These are phyloP conservation scores for Sphaerostilbella broomeana DNA, from an alignment of 2,329 filamentous ascomycete species.

Conservation along the genomic window DNA sequence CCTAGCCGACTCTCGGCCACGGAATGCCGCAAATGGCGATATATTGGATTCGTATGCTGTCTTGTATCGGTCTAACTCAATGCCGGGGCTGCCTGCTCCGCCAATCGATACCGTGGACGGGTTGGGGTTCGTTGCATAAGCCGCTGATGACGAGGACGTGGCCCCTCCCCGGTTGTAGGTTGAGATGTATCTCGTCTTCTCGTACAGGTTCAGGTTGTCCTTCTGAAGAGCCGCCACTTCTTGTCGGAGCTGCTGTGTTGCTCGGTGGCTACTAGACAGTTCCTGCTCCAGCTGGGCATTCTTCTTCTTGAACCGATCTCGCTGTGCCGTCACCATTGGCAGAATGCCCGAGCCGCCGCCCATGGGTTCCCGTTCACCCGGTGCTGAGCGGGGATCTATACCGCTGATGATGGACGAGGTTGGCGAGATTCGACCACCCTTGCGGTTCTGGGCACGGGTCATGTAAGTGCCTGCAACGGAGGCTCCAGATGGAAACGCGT, in stretches of 20 bases:
- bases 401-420: constrained; percentile 98
- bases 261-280: constrained; percentile 74
- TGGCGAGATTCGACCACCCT: constrained; percentile 68
- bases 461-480: constrained; percentile 90
- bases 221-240: constrained; percentile 90
- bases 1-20: constrained; percentile 83
- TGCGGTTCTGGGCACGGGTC: constrained; percentile 56
- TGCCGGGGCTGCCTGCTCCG: constrained; percentile 50
- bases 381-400: constrained; percentile 62
- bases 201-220: constrained; percentile 92
- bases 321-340: constrained; percentile 96
- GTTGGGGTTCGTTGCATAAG: constrained; percentile 67
- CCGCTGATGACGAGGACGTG: constrained; percentile 54
- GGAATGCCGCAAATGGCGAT: constrained; percentile 91
- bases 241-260: constrained; percentile 77
- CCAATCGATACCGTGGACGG: constrained; percentile 61
- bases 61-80: constrained; percentile 76
- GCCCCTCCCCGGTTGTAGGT: constrained; percentile 74
- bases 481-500: constrained; percentile 79
- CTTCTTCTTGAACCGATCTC: constrained; percentile 96
- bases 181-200: constrained; percentile 94
- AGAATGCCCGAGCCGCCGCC: constrained; percentile 80
- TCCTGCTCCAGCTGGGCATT: constrained; percentile 87
- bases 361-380: constrained; percentile 52
- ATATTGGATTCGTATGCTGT: constrained; percentile 93